phyloP scores from a whole-genome alignment of 2,329 filamentous ascomycete species.

The Alternaria longipes region DNA sequence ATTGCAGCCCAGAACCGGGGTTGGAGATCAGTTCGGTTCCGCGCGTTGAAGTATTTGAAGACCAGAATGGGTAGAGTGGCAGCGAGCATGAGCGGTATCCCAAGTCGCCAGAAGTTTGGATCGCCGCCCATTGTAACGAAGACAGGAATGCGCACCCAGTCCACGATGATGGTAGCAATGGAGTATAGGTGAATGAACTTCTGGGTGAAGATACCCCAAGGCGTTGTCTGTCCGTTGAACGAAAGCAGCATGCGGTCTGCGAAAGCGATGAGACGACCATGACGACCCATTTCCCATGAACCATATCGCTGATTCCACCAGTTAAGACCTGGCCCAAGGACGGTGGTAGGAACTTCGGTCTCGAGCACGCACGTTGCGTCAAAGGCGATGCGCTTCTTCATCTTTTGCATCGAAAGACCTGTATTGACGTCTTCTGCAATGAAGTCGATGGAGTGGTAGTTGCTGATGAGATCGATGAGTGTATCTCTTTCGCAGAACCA shows the following conservation, averaged over 20 bases:
- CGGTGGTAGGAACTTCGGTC: conserved; percentile 29
- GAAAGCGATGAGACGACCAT: conserved; percentile 28
- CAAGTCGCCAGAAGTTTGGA: conserved; percentile 21
- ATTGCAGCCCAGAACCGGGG: conserved; percentile 24
- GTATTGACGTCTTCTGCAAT: conserved; percentile 31
- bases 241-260: conserved; percentile 22
- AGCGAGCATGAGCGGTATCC: conserved; percentile 20
- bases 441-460: conserved; percentile 31
- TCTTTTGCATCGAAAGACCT: conserved; percentile 22
- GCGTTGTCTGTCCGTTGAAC: conserved; percentile 16
- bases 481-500: conserved; percentile 30
- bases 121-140: conserved; percentile 25
- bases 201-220: conserved; percentile 26
- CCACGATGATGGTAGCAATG: conserved; percentile 26
- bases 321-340: conserved; percentile 28
- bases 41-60: conserved; percentile 24
- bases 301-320: conserved; percentile 28
- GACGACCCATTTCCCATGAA: conserved; percentile 32
- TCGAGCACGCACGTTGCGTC: conserved; percentile 25
- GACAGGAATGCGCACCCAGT: conserved; percentile 27
- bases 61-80: conserved; percentile 21
- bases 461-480: conserved; percentile 25
- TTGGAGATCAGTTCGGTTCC: conserved; percentile 24
- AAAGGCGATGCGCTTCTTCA: conserved; percentile 29
- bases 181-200: conserved; percentile 28